Percentiles rank a stretch among this genome's conserved stretches.
Evolutionary conservation across 1,284 basidiomycete species (phyloP).

Genomic region (Fomitopsis palustris): DNA sequence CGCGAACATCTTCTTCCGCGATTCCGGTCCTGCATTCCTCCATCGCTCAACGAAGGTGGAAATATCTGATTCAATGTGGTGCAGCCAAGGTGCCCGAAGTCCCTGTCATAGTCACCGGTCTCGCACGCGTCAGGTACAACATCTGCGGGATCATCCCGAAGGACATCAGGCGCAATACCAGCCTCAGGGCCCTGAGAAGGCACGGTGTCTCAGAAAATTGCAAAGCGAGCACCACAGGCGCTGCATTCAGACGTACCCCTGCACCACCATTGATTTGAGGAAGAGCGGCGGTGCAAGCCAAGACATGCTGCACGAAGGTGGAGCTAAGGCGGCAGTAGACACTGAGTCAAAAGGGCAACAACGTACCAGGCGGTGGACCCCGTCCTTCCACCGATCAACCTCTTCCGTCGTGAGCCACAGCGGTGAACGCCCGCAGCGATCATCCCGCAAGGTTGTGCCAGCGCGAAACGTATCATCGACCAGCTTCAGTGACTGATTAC

Average conservation of each 20-base stretch:
- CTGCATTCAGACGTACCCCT: no score
- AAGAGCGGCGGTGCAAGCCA: no score
- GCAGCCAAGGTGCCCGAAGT: not conserved
- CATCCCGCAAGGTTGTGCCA: constrained; percentile 8
- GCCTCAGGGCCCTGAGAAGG: no score
- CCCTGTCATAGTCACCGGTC: not conserved
- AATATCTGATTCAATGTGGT: not conserved
- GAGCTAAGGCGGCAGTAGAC: no score
- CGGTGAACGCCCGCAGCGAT: constrained; percentile 5
- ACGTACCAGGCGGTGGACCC: not conserved
- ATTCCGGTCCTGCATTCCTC: constrained; percentile 19
- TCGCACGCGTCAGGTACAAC: no score
- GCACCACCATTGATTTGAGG: no score
- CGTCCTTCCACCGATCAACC: constrained; percentile 23
- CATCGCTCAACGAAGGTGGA: constrained; percentile 14
- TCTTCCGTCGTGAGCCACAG: constrained; percentile 14
- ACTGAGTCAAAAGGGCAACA: no score
- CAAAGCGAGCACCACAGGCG: no score
- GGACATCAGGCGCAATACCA: no score
- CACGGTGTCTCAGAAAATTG: no score
- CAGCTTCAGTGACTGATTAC: constrained; percentile 30
- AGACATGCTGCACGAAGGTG: no score
- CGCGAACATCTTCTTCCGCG: constrained; percentile 28
- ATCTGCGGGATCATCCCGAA: no score
- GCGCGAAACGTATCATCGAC: constrained; percentile 9